A percentile compares a stretch with the other conserved stretches of the same genome.
Evolutionary conservation across 1,284 basidiomycete genomes (phyloP).

Genomic region (Puccinia triticina): DNA sequence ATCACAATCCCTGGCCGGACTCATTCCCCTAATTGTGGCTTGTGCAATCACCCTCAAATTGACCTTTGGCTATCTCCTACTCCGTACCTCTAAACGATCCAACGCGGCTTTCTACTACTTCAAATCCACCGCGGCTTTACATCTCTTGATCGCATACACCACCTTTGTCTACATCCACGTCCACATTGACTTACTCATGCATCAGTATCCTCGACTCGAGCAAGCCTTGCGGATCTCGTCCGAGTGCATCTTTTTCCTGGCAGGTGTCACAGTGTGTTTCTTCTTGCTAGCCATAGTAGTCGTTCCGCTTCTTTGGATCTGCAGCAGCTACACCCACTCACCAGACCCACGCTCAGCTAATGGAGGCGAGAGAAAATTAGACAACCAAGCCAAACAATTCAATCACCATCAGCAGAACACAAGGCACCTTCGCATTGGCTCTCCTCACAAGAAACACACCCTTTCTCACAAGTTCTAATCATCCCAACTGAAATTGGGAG

Average conservation of each 20-base stretch:
- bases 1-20: constrained; percentile 16
- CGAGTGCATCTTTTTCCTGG: constrained; percentile 41
- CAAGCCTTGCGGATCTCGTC: constrained; percentile 26
- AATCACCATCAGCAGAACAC: constrained; percentile 33
- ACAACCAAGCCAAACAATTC: background rate
- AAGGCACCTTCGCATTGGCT: background rate
- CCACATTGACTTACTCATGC: constrained; percentile 37
- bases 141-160: constrained; percentile 36
- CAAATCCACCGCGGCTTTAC: constrained; percentile 31
- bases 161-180: constrained; percentile 31
- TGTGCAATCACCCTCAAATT: constrained; percentile 49
- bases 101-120: constrained; percentile 39
- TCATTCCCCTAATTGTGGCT: constrained; percentile 37
- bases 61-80: constrained; percentile 35
- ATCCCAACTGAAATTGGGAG: too few species aligned
- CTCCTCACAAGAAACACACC: constrained; percentile 7
- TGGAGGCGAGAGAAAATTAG: background rate
- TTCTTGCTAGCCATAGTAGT: constrained; percentile 35
- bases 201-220: constrained; percentile 44
- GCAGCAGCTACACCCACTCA: constrained; percentile 32
- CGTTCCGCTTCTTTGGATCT: constrained; percentile 49
- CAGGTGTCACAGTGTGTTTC: constrained; percentile 41
- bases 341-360: background rate
- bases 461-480: background rate
- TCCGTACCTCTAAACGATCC: constrained; percentile 39